Percentiles rank a stretch among this genome's conserved stretches.
phyloP scores from a whole-genome alignment of 2,329 filamentous ascomycete species.

The Xylogone sp. region DNA sequence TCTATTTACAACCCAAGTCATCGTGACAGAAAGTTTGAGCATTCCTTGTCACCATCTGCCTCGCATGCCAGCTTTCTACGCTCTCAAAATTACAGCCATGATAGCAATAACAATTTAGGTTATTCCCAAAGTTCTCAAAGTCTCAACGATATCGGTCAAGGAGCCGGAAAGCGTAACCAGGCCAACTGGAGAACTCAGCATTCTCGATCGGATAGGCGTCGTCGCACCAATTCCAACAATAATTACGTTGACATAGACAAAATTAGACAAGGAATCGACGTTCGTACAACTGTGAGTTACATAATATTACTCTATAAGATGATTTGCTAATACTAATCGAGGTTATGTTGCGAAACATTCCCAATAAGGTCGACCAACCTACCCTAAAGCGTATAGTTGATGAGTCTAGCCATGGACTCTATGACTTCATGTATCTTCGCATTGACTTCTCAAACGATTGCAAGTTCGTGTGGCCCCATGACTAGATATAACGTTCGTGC shows the following conservation, averaged over 20 bases:
- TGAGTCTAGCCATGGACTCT: conserved; percentile 72
- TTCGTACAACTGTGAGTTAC: conserved; percentile 65
- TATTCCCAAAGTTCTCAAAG: background rate
- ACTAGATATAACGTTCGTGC: background rate
- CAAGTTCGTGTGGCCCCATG: conserved; percentile 55
- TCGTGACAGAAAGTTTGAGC: too few species aligned
- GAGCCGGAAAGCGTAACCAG: background rate
- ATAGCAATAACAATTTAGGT: background rate
- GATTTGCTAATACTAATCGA: conserved; percentile 28
- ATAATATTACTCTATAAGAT: background rate
- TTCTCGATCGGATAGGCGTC: background rate
- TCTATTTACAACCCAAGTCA: too few species aligned
- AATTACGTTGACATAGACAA: conserved; percentile 59
- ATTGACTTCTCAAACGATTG: conserved; percentile 84
- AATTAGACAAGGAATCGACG: conserved; percentile 65
- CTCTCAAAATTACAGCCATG: background rate
- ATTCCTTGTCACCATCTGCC: too few species aligned
- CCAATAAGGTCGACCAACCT: conserved; percentile 78
- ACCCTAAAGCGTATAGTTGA: conserved; percentile 80
- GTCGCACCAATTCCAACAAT: conserved; percentile 36
- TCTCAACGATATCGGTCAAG: background rate
- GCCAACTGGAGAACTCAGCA: background rate
- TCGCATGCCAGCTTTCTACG: too few species aligned
- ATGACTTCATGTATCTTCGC: conserved; percentile 92
- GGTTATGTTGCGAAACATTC: conserved; percentile 95